Evolutionary conservation across 805 yeast species (phyloP), one percentile per base, ranked within the genome.

Genomic region (Metschnikowia vanudenii): DNA sequence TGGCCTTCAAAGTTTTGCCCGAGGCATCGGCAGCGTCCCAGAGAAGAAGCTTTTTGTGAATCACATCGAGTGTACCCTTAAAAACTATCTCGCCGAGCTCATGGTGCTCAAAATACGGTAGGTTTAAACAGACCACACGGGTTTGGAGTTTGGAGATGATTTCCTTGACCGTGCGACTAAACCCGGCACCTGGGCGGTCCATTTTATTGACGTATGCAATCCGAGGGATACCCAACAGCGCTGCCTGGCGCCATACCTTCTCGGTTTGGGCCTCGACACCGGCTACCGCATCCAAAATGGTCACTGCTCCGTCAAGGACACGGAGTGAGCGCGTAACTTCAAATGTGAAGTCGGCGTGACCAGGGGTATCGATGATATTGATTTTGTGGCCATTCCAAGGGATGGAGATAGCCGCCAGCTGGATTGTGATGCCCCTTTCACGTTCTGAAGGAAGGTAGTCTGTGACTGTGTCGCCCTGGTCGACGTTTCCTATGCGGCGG

Each of bases 201-300:
- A 94, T 91, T 64, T 94, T 94, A 65, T 94, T 94, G 29, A 94
- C 79, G 61, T 81, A 94, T 11, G 88, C 82, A 11, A 94, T 71
- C 41, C 80, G 76, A 0, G 99, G 98, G 31, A 94, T 81, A 2
- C 65, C 64, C 54, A 83, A 66, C 14, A 76, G 77, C 17, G 69
- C 71, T 1, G 97, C 91, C 64, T 91, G 96, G 52, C 78, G 80
- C 97, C 98, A 94, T 3, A 94, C 98, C 60, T 90, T 92, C 62
- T 91, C 97, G 0, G 99, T 92, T 65, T 94, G 98, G 0, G 98
- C 94, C 63, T 94, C 99, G 1, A 94, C 99, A 11, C 99, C 99
- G 2, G 97, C 97, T 8, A 92, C 98, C 1, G 88, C 96, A 68
- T 94, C 99, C 43, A 94, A 67, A 9, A 94, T 87, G 0, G 96